Evolutionary conservation across 2,329 filamentous ascomycete genomes (phyloP).

Genomic region (Ophiostoma australiae): DNA sequence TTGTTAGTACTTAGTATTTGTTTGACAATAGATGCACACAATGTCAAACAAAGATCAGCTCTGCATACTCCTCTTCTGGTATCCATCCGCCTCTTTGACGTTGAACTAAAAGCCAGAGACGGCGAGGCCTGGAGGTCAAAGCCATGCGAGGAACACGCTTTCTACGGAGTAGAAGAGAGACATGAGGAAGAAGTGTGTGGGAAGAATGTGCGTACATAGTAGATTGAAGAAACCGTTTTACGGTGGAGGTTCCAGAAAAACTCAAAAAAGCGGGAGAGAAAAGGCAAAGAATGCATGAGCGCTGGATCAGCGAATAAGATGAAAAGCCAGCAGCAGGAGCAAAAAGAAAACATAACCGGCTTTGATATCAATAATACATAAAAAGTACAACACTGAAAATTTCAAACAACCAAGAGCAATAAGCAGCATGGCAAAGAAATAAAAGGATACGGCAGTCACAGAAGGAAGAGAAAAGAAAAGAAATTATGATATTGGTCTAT

Average conservation of each 20-base stretch:
- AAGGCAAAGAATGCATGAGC: not conserved
- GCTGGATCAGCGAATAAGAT: not conserved
- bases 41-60: not conserved
- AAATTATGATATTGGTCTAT: not conserved
- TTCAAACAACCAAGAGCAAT: not conserved
- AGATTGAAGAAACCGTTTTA: not conserved
- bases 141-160: not conserved
- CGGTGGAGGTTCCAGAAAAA: too few relatives aligned
- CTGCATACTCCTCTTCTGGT: not conserved
- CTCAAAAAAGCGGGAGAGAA: not conserved
- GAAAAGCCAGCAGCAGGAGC: not conserved
- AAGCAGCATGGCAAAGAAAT: not conserved
- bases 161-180: not conserved
- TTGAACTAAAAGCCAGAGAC: not conserved
- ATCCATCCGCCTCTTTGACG: not conserved
- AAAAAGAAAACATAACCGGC: not conserved
- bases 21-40: not conserved
- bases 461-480: not conserved
- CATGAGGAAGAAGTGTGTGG: not conserved
- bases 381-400: not conserved
- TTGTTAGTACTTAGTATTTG: not conserved
- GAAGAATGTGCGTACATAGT: not conserved
- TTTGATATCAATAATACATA: not conserved
- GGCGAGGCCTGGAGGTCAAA: not conserved
- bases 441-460: not conserved